A percentile compares a stretch with the other conserved stretches of the same genome.
These are phyloP conservation scores for Bryum argenteum DNA, from an alignment of 225 moss, liverwort and hornwort species.

Conservation along the genomic window DNA sequence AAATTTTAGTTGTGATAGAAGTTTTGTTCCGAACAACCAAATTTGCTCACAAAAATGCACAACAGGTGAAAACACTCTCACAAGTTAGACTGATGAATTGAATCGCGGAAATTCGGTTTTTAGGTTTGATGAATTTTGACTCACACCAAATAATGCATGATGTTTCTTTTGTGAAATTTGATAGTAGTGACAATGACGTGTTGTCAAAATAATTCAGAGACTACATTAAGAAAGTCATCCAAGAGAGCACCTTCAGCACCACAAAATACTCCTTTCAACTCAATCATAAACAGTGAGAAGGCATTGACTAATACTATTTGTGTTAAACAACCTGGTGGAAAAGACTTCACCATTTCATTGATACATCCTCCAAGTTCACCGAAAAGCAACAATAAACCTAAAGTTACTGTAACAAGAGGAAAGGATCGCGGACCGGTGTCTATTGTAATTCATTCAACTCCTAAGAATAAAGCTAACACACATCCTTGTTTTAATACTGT, in stretches of 20 bases:
- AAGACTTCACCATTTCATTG: constrained; percentile 40
- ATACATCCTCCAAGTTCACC: neutral
- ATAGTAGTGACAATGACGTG: constrained; percentile 12
- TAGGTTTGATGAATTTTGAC: neutral
- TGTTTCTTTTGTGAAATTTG: neutral
- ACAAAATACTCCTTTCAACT: neutral
- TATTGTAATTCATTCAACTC: constrained; percentile 30
- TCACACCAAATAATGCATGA: neutral
- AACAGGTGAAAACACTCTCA: too few relatives aligned
- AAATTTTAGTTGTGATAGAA: neutral
- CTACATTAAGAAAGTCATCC: neutral
- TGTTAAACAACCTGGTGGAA: constrained; percentile 10
- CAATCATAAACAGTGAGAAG: neutral
- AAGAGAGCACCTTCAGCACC: neutral
- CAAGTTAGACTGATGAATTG: too few relatives aligned
- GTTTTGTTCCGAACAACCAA: neutral
- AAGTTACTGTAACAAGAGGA: neutral
- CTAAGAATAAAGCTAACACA: constrained; percentile 6
- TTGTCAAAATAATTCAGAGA: constrained; percentile 14
- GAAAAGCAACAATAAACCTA: constrained; percentile 4
- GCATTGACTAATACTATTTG: neutral
- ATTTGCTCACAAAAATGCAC: neutral
- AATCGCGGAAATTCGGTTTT: neutral
- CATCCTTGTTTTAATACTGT: constrained; percentile 34
- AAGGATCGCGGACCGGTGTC: neutral